Evolutionary conservation across 139 green algal genomes (phyloP), one percentile per base, ranked within the genome.

Genomic region (Parachlorella kessleri): DNA sequence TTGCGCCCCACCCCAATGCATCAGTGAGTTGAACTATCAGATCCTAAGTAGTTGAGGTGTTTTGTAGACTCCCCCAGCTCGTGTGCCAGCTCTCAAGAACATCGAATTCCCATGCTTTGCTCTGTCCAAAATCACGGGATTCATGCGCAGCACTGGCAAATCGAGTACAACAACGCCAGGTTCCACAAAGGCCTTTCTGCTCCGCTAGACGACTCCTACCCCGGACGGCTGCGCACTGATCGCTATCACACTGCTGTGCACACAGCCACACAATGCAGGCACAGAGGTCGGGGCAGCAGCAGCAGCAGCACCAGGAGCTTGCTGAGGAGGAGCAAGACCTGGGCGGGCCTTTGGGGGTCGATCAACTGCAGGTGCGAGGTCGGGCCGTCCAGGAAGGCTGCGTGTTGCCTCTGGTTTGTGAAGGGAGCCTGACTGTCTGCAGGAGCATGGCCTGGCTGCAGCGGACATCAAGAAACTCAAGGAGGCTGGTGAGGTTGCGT

Each of bases 381-480:
- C 1, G 6, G 66, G 5, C 0, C 26, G 9, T 37, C 5, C 6
- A 37, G 23, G 18, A 35, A 8, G 23, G 4, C 21, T 26, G 26
- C 6, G 8, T 55, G 3, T 18, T 18, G 24, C 6, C 26, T 9
- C 26, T 63, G 1, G n/a, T 48, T 32, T 48, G 6, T 65, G n/a
- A n/a, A n/a, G n/a, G n/a, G n/a, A n/a, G n/a, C n/a, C 5, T 5
- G 2, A 10, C 35, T 53, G 39, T 40, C n/a, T 40, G 75, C 88
- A 98, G 94, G 84, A 93, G 38, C 66, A 94, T 53, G 95, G 95
- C 5, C 80, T 98, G 2, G 77, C 90, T 32, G 92, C 94, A 21
- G 90, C 86, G 1, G 97, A 99, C 81, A 94, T 99, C 67, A 97
- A 98, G 84, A 99, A 99, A 84, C 89, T 99, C 5, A 90, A 88